Evolutionary conservation across 306 rosid genomes (phyloP).

Genomic region (Acacia confusa): DNA sequence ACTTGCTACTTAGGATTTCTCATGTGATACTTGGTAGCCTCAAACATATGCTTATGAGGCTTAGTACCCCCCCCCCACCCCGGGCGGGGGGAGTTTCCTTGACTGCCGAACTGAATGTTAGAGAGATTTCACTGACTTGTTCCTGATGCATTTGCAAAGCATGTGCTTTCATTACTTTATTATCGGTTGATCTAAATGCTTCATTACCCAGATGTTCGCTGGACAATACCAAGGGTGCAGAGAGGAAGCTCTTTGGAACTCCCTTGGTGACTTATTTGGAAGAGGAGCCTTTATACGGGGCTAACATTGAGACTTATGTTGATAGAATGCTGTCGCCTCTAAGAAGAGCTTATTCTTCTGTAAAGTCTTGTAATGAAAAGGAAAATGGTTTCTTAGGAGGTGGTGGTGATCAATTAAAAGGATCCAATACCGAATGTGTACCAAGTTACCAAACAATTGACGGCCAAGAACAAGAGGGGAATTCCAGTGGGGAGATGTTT

Average conservation of each 20-base stretch:
- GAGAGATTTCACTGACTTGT: constrained; percentile 29
- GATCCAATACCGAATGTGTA: constrained; percentile 37
- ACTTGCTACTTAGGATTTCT: constrained; percentile 15
- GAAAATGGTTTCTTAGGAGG: constrained; percentile 71
- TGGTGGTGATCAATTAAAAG: constrained; percentile 52
- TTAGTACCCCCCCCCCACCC: no score
- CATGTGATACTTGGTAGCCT: constrained; percentile 12
- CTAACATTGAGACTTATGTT: constrained; percentile 57
- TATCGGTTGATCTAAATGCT: constrained; percentile 28
- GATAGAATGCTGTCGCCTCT: constrained; percentile 67
- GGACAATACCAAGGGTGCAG: constrained; percentile 63
- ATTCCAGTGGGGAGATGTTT: constrained; percentile 53
- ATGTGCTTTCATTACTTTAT: constrained; percentile 26
- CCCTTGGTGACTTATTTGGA: constrained; percentile 80
- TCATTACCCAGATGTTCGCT: constrained; percentile 44
- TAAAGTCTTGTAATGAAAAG: constrained; percentile 54
- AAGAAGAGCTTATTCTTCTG: constrained; percentile 59
- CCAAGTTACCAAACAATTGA: constrained; percentile 36
- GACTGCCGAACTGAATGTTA: constrained; percentile 19
- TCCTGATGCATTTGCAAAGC: constrained; percentile 24
- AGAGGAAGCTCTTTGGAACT: constrained; percentile 75
- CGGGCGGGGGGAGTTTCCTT: no score
- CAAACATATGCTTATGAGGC: constrained; percentile 4
- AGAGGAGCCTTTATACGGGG: constrained; percentile 60
- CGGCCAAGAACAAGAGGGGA: constrained; percentile 48